Base-by-base conservation (phyloP, 31 red algal genomes). In the Asparagopsis taxiformis region DNA sequence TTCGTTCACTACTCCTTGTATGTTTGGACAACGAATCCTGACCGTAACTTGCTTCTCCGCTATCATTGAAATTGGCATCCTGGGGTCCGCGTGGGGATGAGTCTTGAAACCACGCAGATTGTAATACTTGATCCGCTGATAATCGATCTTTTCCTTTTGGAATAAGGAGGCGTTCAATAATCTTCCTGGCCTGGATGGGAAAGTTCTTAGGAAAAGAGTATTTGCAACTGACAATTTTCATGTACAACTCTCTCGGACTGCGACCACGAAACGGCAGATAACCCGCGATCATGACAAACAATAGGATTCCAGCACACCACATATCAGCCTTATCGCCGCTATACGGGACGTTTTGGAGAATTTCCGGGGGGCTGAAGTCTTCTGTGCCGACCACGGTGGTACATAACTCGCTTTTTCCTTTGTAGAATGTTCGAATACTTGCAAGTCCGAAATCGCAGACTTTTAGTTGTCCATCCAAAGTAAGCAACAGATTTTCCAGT, bases 221-320 rank as follows among this genome's bases (percentile, higher is more conserved):
- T 31, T 69, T 72, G 59, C 75, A 74, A 24, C 34, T 49, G 0
- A 68, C 70, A 4, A 91, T 86, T 24, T 46, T 70, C 68, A 77
- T 53, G 31, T 58, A 48, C 23, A 96, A 29, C 20, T 84, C 86
- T 73, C 55, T 49, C 17, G 77, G 49, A 31, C 63, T 82, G 28
- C 51, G 20, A 37, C 86, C 93, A 2, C 75, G 38, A 66, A 97
- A 97, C 0, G 94, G 94, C 33, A 57, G 66, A 22, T 78, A 68
- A n/a, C 94, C 94, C 2, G 84, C 74, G 28, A 97, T 34, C 35
- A 92, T 58, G 31, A 72, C 65, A 71, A 60, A 97, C 17, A 97
- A 59, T 49, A 84, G 64, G 31, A 97, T 80, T 48, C 94, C 94
- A 25, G 77, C 57, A 62, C 83, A 75, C 94, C 94, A 97, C 68